Evolutionary conservation across 2,329 filamentous ascomycete species (phyloP), one percentile per base, ranked within the genome.

Genomic region (Cladosporium sp.): DNA sequence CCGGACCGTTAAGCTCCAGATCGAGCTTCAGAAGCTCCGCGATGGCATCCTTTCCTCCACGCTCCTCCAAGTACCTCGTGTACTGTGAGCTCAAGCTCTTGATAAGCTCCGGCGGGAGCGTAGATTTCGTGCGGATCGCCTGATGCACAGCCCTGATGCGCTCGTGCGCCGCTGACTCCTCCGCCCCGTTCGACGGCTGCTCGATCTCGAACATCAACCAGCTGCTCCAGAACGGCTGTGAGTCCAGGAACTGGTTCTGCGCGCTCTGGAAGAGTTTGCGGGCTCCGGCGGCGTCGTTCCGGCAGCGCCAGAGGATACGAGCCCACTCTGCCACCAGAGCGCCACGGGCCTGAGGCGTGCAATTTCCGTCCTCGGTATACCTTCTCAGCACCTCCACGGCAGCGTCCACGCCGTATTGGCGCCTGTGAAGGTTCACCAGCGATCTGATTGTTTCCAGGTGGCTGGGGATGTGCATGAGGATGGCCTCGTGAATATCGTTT

Each of bases 291-390:
- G 83, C 76, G 46, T 65, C 60, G 0, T 88, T 87, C 74, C 92
- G 91, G 66, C 86, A 82, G 71, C 90, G 93, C 89, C 89, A 96
- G 41, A 95, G 67, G 52, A 97, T 75, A 22, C 81, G 79, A 1
- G 92, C 92, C 87, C 90, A 95, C 64, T 95, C 89, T 0, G 87
- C 87, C 38, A 95, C 87, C 31, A 97, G 77, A 1, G 88, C 85
- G 8, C 91, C 91, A 69, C 95, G 95, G 48, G 89, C 85, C 61
- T 86, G 87, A 49, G 87, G 77, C 58, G 90, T 85, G 49, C 86
- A 83, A 9, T 83, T 76, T 1, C 83, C 77, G 2, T 82, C 82
- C 59, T 91, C 85, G 58, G 96, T 86, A 58, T 95, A 87, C 46
- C 80, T 77, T 69, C 91, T 89, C 70, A 91, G 88, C 5, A 95